Evolutionary conservation across 2,329 filamentous ascomycete species (phyloP).

Genomic region (Knoxdaviesia capensis): DNA sequence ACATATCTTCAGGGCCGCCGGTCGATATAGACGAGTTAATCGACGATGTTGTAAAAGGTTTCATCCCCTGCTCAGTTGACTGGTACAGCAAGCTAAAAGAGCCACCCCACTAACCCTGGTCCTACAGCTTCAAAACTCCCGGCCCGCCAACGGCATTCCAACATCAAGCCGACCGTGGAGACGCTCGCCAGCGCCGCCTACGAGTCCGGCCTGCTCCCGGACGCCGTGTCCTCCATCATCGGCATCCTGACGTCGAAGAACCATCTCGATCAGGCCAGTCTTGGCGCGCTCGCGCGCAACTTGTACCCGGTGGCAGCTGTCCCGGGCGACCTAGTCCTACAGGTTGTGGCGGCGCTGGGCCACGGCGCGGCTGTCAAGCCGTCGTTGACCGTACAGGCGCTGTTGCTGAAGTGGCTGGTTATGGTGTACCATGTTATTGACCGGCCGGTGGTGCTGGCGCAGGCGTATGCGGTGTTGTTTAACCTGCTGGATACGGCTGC

Average conservation of each 20-base stretch:
- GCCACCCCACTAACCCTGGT: constrained; percentile 4
- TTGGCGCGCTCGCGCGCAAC: constrained; percentile 48
- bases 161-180: constrained; percentile 44
- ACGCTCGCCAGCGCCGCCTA: constrained; percentile 42
- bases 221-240: constrained; percentile 41
- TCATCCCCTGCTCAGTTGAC: neutral
- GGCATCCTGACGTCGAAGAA: constrained; percentile 45
- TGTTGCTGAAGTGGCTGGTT: constrained; percentile 59
- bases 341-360: constrained; percentile 53
- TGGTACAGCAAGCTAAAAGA: neutral
- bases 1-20: constrained; percentile 1
- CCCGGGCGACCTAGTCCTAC: constrained; percentile 37
- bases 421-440: constrained; percentile 55
- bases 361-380: constrained; percentile 53
- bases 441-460: constrained; percentile 39
- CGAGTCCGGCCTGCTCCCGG: constrained; percentile 43
- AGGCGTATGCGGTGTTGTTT: constrained; percentile 58
- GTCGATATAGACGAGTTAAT: constrained; percentile 15
- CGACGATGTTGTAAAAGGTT: constrained; percentile 14
- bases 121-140: constrained; percentile 34
- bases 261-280: constrained; percentile 56
- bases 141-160: constrained; percentile 42
- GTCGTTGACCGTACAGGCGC: constrained; percentile 46
- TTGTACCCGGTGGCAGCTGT: constrained; percentile 54
- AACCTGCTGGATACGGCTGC: constrained; percentile 65